Conservation (phyloP, 495 filamentous ascomycete genomes). For the Penicillium chermesinum region DNA sequence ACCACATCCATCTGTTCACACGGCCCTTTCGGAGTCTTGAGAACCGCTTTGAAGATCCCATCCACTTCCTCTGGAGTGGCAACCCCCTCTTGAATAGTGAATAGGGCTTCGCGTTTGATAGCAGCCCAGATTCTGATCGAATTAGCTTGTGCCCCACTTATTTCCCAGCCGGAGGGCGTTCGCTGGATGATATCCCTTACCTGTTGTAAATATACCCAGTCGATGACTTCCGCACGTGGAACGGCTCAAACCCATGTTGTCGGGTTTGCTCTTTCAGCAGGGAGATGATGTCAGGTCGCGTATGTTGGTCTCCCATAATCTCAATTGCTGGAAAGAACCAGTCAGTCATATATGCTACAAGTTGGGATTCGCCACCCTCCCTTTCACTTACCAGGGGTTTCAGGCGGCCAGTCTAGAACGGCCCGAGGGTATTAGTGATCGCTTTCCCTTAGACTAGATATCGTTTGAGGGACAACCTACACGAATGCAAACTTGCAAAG, state of each 20-base stretch:
- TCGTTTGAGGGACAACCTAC: conserved; percentile 16
- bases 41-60: conserved; percentile 33
- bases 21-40: conserved; percentile 32
- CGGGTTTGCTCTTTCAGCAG: conserved; percentile 21
- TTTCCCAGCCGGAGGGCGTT: too few relatives aligned
- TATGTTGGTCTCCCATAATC: conserved; percentile 34
- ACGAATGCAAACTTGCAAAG: conserved; percentile 32
- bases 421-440: too few relatives aligned
- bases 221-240: conserved; percentile 30
- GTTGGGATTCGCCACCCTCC: too few relatives aligned
- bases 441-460: too few relatives aligned
- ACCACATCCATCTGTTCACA: conserved; percentile 41
- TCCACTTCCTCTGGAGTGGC: conserved; percentile 32
- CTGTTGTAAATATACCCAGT: conserved; percentile 40
- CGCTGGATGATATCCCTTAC: too few relatives aligned
- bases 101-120: conserved; percentile 36
- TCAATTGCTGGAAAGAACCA: conserved; percentile 27
- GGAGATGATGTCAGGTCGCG: conserved; percentile 21
- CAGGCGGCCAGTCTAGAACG: conserved; percentile 41
- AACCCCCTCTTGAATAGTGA: conserved; percentile 29
- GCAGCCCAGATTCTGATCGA: conserved; percentile 36
- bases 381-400: conserved; percentile 31
- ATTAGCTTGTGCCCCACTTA: too few relatives aligned
- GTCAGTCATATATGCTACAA: not conserved
- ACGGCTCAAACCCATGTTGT: conserved; percentile 34